Percentiles rank a stretch among this genome's conserved stretches.
phyloP scores from a whole-genome alignment of 768 basidiomycete genomes.

The Boletus pseudopeckii region DNA sequence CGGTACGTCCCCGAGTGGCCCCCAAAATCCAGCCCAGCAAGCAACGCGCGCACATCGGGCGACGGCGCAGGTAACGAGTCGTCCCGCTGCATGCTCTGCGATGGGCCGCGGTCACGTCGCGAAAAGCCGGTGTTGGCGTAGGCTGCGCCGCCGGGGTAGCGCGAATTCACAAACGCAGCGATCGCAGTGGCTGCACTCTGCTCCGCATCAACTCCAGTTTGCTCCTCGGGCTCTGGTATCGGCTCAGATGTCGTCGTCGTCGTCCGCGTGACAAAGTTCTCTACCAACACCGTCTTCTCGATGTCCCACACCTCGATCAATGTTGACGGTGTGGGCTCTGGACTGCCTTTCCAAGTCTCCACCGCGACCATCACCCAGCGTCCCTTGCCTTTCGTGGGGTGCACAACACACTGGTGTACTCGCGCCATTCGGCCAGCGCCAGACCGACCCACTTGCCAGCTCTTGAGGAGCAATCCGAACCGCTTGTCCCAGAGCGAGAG shows the following conservation, averaged over 20 bases:
- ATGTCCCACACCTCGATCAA: constrained; percentile 92
- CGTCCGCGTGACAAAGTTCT: constrained; percentile 66
- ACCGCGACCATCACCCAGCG: constrained; percentile 88
- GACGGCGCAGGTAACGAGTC: constrained; percentile 45
- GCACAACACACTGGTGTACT: constrained; percentile 73
- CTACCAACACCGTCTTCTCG: constrained; percentile 74
- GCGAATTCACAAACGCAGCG: constrained; percentile 72
- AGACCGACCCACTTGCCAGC: constrained; percentile 73
- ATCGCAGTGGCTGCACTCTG: constrained; percentile 69
- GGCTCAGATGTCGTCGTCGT: constrained; percentile 44
- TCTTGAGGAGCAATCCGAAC: constrained; percentile 84
- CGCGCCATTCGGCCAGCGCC: constrained; percentile 50
- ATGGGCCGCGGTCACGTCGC: constrained; percentile 31
- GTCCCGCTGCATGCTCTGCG: constrained; percentile 34
- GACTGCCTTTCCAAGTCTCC: constrained; percentile 44
- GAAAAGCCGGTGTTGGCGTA: constrained; percentile 17
- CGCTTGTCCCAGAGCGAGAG: constrained; percentile 93
- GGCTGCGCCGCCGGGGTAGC: constrained; percentile 41
- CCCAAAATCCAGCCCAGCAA: constrained; percentile 75
- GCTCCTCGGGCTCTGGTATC: constrained; percentile 50
- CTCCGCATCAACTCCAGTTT: constrained; percentile 54
- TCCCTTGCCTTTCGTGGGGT: constrained; percentile 84
- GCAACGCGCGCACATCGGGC: constrained; percentile 65
- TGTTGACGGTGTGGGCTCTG: constrained; percentile 41
- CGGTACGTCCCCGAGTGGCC: constrained; percentile 56